Evolutionary conservation across 208 protist genomes (phyloP).

Genomic region (Crithidia brevicula): DNA sequence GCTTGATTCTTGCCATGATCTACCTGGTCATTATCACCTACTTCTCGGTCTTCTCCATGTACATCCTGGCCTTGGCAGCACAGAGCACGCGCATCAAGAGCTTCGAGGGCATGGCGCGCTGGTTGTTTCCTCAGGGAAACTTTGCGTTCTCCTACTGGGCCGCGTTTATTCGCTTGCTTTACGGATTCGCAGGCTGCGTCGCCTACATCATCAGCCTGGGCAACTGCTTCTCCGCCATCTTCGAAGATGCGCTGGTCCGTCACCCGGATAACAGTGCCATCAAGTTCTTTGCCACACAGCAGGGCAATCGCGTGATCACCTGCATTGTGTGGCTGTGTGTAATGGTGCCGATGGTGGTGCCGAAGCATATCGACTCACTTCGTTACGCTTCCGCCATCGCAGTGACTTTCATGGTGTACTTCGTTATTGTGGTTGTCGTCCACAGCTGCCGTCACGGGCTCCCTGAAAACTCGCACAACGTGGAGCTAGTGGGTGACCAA

Average conservation of each 20-base stretch:
- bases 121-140: constrained; percentile 33
- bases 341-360: constrained; percentile 67
- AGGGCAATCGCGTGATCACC: constrained; percentile 39
- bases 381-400: constrained; percentile 58
- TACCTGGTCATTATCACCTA: constrained; percentile 45
- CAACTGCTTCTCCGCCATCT: constrained; percentile 39
- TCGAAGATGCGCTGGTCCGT: constrained; percentile 11
- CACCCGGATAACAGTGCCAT: constrained; percentile 30
- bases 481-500: constrained; percentile 23
- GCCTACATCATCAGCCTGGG: constrained; percentile 47
- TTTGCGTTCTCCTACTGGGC: constrained; percentile 45
- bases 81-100: constrained; percentile 40
- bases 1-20: constrained; percentile 37
- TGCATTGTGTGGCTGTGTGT: constrained; percentile 41
- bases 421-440: constrained; percentile 48
- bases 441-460: constrained; percentile 42
- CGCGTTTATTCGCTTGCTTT: constrained; percentile 39
- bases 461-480: constrained; percentile 24
- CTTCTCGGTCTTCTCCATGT: constrained; percentile 44
- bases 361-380: constrained; percentile 71
- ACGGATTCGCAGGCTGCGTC: constrained; percentile 32
- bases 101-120: constrained; percentile 48
- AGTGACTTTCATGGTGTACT: constrained; percentile 55
- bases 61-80: constrained; percentile 38
- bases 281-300: constrained; percentile 25